These are phyloP conservation scores for Paramecium sonneborni DNA, from an alignment of 73 alveolate genomes.

Conservation along the genomic window DNA sequence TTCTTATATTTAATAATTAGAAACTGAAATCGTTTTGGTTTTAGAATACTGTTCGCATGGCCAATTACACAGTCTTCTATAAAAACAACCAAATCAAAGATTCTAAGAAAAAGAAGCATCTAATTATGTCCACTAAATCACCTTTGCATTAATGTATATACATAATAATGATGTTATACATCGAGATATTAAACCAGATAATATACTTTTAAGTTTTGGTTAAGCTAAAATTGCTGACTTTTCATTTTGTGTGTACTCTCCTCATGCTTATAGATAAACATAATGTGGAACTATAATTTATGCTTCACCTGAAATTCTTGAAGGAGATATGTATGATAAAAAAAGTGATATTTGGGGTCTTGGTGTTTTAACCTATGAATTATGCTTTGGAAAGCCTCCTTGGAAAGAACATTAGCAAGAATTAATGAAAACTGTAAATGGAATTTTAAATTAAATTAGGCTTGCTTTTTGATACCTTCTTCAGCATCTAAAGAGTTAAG, in stretches of 20 bases:
- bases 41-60: slow-evolving; percentile 48
- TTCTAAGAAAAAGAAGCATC: slow-evolving; percentile 59
- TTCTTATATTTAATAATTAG: not conserved
- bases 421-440: not conserved
- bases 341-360: slow-evolving; percentile 94
- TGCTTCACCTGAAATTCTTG: slow-evolving; percentile 97
- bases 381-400: slow-evolving; percentile 93
- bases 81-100: not conserved
- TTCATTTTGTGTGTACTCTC: slow-evolving; percentile 35
- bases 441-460: not conserved
- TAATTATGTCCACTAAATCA: slow-evolving; percentile 13
- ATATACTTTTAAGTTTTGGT: slow-evolving; percentile 42
- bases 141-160: slow-evolving; percentile 31
- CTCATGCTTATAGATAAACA: slow-evolving; percentile 84
- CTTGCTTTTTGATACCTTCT: not conserved
- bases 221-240: slow-evolving; percentile 53
- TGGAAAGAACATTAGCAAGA: slow-evolving; percentile 33
- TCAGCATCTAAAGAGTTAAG: slow-evolving; percentile 33
- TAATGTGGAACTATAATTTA: slow-evolving; percentile 98
- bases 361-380: slow-evolving; percentile 92
- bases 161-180: slow-evolving; percentile 64
- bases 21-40: slow-evolving; percentile 39
- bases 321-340: slow-evolving; percentile 81
- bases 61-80: not conserved
- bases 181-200: slow-evolving; percentile 65